Conservation (phyloP, 2,329 filamentous ascomycete genomes). For the Aspergillus carbonarius region DNA sequence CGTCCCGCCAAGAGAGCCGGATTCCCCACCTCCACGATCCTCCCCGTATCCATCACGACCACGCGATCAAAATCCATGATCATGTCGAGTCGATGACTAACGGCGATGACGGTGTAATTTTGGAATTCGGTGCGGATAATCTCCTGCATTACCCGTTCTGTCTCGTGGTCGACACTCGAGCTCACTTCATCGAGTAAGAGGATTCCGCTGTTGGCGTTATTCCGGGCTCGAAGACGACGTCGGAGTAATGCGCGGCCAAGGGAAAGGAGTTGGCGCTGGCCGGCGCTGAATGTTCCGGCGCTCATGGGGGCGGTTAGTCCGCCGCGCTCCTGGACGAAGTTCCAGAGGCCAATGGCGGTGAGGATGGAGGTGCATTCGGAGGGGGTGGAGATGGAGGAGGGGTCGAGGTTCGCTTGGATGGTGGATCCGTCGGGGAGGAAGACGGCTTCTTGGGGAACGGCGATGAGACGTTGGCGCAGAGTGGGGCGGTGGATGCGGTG, state of each 20-base stretch:
- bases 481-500: conserved; percentile 40
- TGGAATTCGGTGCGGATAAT: conserved; percentile 27
- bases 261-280: conserved; percentile 8
- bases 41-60: conserved; percentile 23
- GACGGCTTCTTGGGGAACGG: conserved; percentile 55
- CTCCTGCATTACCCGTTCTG: conserved; percentile 23
- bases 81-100: conserved; percentile 30
- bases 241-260: conserved; percentile 5
- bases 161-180: conserved; percentile 15
- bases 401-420: conserved; percentile 47
- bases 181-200: conserved; percentile 25
- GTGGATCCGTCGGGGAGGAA: conserved; percentile 50
- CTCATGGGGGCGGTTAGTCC: conserved; percentile 1
- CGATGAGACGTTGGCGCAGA: conserved; percentile 52
- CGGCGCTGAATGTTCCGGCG: conserved; percentile 2
- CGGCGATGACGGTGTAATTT: conserved; percentile 28
- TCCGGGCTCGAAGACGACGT: neutral
- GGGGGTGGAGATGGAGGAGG: conserved; percentile 23
- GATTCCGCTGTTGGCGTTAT: conserved; percentile 9
- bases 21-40: conserved; percentile 20
- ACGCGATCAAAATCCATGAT: conserved; percentile 32
- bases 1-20: conserved; percentile 2
- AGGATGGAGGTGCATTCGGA: conserved; percentile 1
- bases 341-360: neutral
- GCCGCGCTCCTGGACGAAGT: neutral